These are phyloP conservation scores for Gaeumannomyces sp. DNA, from an alignment of 2,329 filamentous ascomycete genomes.

Conservation along the genomic window DNA sequence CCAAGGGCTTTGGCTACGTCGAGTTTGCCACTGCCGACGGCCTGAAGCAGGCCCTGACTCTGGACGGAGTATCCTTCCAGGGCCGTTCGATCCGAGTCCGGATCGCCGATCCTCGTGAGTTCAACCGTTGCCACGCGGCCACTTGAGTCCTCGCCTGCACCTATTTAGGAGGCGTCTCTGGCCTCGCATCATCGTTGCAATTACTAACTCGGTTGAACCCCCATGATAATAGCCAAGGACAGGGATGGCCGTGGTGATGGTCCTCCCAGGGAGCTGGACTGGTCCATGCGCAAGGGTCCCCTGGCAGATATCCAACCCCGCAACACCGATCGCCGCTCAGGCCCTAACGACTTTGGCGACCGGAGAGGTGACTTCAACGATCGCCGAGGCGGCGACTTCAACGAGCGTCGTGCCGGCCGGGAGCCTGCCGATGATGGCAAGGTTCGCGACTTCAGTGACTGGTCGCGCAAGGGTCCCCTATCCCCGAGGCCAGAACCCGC, in stretches of 20 bases:
- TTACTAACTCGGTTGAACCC: not conserved
- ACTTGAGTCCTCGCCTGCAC: not conserved
- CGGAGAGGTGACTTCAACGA: conserved; percentile 53
- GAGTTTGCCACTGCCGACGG: conserved; percentile 87
- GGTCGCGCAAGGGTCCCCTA: conserved; percentile 91
- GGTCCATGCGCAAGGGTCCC: conserved; percentile 92
- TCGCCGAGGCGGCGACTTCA: conserved; percentile 50
- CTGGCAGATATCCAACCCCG: conserved; percentile 31
- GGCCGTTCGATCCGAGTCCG: conserved; percentile 88
- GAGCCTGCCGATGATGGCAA: conserved; percentile 68
- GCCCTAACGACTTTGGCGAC: conserved; percentile 50
- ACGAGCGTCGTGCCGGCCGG: conserved; percentile 63
- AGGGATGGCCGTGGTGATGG: conserved; percentile 58
- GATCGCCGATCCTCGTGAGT: conserved; percentile 95
- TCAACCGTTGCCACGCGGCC: not conserved
- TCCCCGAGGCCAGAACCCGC: conserved; percentile 59
- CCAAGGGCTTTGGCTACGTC: conserved; percentile 97
- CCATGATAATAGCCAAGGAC: conserved; percentile 66
- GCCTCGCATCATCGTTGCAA: conserved; percentile 26
- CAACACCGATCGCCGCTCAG: conserved; percentile 37
- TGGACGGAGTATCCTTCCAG: conserved; percentile 78
- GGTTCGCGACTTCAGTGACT: conserved; percentile 75
- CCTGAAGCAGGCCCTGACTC: conserved; percentile 79
- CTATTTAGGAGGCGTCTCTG: conserved; percentile 6
- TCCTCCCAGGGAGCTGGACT: conserved; percentile 64